Evolutionary conservation across 2,329 filamentous ascomycete species (phyloP), one percentile per base, ranked within the genome.

Genomic region (Aspergillus brasiliensis): DNA sequence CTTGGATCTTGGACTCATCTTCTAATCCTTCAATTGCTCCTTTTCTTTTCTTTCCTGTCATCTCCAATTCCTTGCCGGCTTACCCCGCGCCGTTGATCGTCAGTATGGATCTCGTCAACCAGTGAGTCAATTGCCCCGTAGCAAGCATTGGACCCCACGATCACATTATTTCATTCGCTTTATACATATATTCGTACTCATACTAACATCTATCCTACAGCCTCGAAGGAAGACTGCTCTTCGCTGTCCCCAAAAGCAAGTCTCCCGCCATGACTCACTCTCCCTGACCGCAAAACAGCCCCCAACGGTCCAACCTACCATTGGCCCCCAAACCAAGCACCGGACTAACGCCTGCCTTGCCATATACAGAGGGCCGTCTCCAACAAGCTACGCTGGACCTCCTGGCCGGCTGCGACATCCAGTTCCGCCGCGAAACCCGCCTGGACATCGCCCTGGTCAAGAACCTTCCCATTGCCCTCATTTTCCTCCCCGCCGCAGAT

Each of bases 381-480:
- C 91, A 97, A 78, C 86, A 92, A 79, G 87, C 91, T 60, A 88
- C 91, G 57, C 86, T 99, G 53, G 92, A 98, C 76, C 88, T 99
- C 54, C 90, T 99, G 57, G 85, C 93, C 73, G 95, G 95, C 66
- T 92, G 91, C 71, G 95, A 99, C 77, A 94, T 99, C 70, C 92
- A 99, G 77, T 99, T 99, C 82, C 89, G 91, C 76, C 89, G 95
- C 73, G 92, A 97, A 82, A 92, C 90, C 76, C 90, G 95, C 60
- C 91, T 98, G 71, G 95, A 99, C 77, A 97, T 99, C 73, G 95
- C 95, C 15, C 88, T 99, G 25, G 95, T 98, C 74, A 96, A 97
- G 83, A 99, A 99, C 80, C 87, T 95, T 27, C 91, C 91, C 37
- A 92, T 99, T 70, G 95, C 95, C 15, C 90, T 99, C 62, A 88